Base-by-base conservation (phyloP, 208 protist species). In the Leishmania amazonensis region DNA sequence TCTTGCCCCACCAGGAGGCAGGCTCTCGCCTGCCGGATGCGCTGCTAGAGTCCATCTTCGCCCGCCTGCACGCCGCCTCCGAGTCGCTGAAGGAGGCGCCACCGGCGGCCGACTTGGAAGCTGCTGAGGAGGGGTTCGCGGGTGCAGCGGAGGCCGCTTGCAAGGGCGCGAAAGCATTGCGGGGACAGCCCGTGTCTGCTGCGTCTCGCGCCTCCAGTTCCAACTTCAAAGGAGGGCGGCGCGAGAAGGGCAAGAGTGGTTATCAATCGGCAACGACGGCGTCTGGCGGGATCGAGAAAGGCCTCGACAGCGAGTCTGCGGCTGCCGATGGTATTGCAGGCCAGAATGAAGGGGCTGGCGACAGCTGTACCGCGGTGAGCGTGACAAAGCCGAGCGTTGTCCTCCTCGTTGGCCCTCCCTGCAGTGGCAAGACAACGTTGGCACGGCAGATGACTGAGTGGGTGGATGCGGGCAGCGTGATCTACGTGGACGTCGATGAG, bases 361-460 rank as follows among this genome's bases (percentile, higher is more conserved):
- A 73, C 60, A 38, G 58, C 67, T 40, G 11, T 21, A 67, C 76
- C 21, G 65, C 3, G 47, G 45, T 8, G 51, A 64, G 75, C 24
- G 49, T 49, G 24, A 60, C 54, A 28, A 47, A 21, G 31, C 58
- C 78, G 21, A 87, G 74, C 76, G 47, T 89, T 31, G 60, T 98
- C 21, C 70, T 99, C 28, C 53, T 99, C 68, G 80, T 93, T 24
- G 96, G 96, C 1, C 94, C 96, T 11, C 92, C 96, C 28, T 84
- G 89, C 71, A 88, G 91, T 35, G 94, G 93, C 9, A 97, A 97
- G 80, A 93, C 93, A 15, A 91, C 87, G 5, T 82, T 96, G 68
- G 88, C 92, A 38, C 57, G 58, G 57, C 74, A 77, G 70, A 88
- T 98, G 45, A 35, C 79, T 31, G 15, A 87, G 40, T 8, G 38